A percentile compares a stretch with the other conserved stretches of the same genome.
These are phyloP conservation scores for Straminergon stramineum DNA, from an alignment of 225 moss, liverwort and hornwort species.

Conservation along the genomic window DNA sequence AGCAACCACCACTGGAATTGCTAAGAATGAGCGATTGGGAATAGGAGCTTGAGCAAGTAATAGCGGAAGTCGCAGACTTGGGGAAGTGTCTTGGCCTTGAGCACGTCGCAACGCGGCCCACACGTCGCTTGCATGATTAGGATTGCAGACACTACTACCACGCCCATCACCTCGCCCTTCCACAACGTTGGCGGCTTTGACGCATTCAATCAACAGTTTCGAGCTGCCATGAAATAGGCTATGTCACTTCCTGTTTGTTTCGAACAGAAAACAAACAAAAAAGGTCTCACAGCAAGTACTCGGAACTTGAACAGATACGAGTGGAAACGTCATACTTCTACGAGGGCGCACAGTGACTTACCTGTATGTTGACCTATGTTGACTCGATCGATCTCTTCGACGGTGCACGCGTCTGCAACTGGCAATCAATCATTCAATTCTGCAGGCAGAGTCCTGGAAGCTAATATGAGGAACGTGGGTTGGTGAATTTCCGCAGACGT, in stretches of 20 bases:
- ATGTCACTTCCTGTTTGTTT: background rate
- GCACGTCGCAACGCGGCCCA: conserved; percentile 9
- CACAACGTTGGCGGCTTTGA: background rate
- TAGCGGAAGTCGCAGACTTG: conserved; percentile 21
- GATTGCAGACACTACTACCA: background rate
- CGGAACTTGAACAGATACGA: background rate
- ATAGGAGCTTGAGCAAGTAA: conserved; percentile 1
- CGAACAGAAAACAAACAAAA: background rate
- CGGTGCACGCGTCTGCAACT: background rate
- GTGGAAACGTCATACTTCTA: background rate
- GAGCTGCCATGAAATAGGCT: background rate
- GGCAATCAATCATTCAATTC: background rate
- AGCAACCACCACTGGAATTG: background rate
- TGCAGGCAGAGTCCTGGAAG: background rate
- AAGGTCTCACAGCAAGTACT: background rate
- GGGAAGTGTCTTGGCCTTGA: background rate
- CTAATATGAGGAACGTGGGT: background rate
- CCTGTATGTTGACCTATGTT: background rate
- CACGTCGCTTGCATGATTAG: conserved; percentile 3
- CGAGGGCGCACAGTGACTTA: no score
- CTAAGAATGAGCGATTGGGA: background rate
- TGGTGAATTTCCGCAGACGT: background rate
- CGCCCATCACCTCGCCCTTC: background rate
- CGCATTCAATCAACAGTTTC: background rate
- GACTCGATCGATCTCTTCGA: background rate